Evolutionary conservation across 768 basidiomycete genomes (phyloP), one percentile per base, ranked within the genome.

Genomic region (Lentinula sp.): DNA sequence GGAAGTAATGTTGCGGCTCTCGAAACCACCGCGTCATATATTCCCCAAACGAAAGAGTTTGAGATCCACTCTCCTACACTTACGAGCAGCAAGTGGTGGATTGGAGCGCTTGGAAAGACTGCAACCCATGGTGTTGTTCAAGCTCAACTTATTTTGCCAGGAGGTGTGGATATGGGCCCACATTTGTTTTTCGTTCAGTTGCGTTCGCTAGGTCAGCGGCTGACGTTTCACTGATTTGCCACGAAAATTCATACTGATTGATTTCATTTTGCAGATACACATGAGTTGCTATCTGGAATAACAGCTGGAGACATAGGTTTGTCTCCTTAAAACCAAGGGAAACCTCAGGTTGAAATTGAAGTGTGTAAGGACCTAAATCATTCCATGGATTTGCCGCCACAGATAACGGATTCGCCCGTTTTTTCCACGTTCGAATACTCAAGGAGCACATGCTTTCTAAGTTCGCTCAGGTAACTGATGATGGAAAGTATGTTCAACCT

Each of bases 31-130:
- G 88, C 88, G 3, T 90, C 86, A 0, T 92, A 85, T 71, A 72
- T 87, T n/a, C 85, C 84, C 0, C 80, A 82, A 35, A 81, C 82
- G 0, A 70, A 79, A 57, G 85, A 89, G 68, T 91, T 92, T 64
- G 87, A 89, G 45, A 83, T 93, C 41, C 79, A 92, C 67, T 88
- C 88, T 0, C 90, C 91, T 0, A 85, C 85, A 0, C 65, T 90
- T 23, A 88, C 88, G 1, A 88, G 87, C 62, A 83, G 77, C 63
- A 93, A 93, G 69, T 93, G 90, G 89, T 93, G 90, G 91, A 82
- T 89, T 58, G 90, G 90, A 7, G 86, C 78, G 5, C 73, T 89
- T 13, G 90, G 85, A 0, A 86, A 84, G 72, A 86, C 85, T 0
- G 83, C 90, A 0, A 90, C 88, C 0, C 88, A 91, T 68, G 88